phyloP scores from a whole-genome alignment of 1,139 yeast genomes.

The Nakaseomyces sp. region DNA sequence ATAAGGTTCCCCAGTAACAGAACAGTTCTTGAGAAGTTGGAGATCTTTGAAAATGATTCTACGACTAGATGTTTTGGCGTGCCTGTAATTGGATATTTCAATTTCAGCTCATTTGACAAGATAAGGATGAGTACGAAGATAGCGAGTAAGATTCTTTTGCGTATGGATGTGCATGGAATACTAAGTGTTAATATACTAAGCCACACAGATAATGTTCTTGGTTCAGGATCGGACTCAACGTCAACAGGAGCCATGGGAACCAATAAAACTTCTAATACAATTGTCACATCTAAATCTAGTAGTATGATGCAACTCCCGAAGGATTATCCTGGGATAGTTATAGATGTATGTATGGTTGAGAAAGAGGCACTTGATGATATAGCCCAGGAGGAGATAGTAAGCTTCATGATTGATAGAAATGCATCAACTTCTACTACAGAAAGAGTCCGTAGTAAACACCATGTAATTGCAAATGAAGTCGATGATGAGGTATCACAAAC shows the following conservation, averaged over 20 bases:
- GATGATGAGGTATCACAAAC: background rate
- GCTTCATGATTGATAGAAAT: slow-evolving; percentile 13
- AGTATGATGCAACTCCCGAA: slow-evolving; percentile 26
- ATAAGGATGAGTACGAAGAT: slow-evolving; percentile 46
- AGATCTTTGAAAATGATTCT: slow-evolving; percentile 25
- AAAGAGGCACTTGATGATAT: slow-evolving; percentile 25
- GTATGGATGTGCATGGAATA: slow-evolving; percentile 50
- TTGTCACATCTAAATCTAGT: slow-evolving; percentile 5
- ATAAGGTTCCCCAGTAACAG: slow-evolving; percentile 58
- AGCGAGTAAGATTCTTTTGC: slow-evolving; percentile 51
- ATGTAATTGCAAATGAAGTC: background rate
- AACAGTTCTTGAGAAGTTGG: slow-evolving; percentile 48
- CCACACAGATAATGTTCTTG: slow-evolving; percentile 26
- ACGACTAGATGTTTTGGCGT: slow-evolving; percentile 26
- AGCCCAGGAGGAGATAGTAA: slow-evolving; percentile 20
- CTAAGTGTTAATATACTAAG: slow-evolving; percentile 32
- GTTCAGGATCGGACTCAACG: slow-evolving; percentile 13
- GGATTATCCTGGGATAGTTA: slow-evolving; percentile 50
- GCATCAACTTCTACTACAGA: background rate
- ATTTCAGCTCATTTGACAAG: slow-evolving; percentile 45
- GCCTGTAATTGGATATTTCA: slow-evolving; percentile 38
- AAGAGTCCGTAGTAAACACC: background rate
- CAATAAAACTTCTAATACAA: slow-evolving; percentile 18
- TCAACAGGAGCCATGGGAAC: slow-evolving; percentile 17
- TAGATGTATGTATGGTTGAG: slow-evolving; percentile 55